Conservation (phyloP, 2,329 filamentous ascomycete species). For the Ophiostoma australiae region DNA sequence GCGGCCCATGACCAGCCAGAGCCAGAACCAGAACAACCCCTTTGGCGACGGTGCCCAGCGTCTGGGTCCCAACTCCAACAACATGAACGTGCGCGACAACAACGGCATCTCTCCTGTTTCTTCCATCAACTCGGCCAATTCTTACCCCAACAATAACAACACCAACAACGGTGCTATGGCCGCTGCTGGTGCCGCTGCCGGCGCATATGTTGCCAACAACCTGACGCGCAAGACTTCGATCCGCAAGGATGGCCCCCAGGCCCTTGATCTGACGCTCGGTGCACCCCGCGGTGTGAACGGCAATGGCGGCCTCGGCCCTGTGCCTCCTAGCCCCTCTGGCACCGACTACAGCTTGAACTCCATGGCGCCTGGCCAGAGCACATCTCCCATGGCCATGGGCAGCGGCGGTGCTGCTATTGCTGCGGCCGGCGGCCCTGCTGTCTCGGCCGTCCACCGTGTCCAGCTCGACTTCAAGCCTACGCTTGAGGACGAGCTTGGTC, state of each 20-base stretch:
- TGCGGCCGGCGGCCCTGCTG: slow-evolving; percentile 55
- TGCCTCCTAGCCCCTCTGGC: slow-evolving; percentile 56
- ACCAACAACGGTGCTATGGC: slow-evolving; percentile 9
- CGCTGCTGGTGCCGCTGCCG: slow-evolving; percentile 39
- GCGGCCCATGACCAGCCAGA: slow-evolving; percentile 41
- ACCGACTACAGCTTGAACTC: slow-evolving; percentile 60
- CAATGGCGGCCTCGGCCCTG: slow-evolving; percentile 30
- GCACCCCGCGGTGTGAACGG: slow-evolving; percentile 31
- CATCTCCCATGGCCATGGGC: slow-evolving; percentile 44
- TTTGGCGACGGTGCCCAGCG: slow-evolving; percentile 61
- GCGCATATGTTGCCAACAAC: slow-evolving; percentile 38
- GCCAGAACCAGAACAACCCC: slow-evolving; percentile 58
- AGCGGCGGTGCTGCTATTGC: slow-evolving; percentile 56
- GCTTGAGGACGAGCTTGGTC: slow-evolving; percentile 83
- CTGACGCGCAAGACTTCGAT: slow-evolving; percentile 53
- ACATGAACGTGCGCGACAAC: slow-evolving; percentile 22
- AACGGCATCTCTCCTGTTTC: slow-evolving; percentile 32
- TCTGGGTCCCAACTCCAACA: slow-evolving; percentile 30
- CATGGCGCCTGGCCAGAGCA: slow-evolving; percentile 43
- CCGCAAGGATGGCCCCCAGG: slow-evolving; percentile 48
- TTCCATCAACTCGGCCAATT: slow-evolving; percentile 21
- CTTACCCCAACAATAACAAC: not conserved
- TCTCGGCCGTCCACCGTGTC: slow-evolving; percentile 75
- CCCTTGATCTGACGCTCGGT: slow-evolving; percentile 51
- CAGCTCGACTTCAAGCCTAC: slow-evolving; percentile 92